Evolutionary conservation across 768 basidiomycete genomes (phyloP).

Genomic region (Lentinula guzmanii): DNA sequence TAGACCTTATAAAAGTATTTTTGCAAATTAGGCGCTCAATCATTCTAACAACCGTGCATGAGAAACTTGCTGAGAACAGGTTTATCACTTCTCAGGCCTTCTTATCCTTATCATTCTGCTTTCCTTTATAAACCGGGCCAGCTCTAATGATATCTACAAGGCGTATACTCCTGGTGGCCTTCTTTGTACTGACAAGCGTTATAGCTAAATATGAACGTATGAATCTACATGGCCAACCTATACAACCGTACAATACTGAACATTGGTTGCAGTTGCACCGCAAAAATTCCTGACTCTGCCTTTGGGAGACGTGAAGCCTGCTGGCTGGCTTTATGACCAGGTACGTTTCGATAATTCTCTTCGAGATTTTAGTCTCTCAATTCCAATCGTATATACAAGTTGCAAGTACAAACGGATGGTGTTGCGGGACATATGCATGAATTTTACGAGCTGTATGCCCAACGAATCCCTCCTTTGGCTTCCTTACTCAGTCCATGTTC

Average conservation of each 20-base stretch:
- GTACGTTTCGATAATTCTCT: conserved; percentile 12
- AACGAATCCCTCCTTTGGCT: too few species aligned
- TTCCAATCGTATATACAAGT: conserved; percentile 8
- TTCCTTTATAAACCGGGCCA: not conserved
- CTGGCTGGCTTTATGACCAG: conserved; percentile 39
- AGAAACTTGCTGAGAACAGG: not conserved
- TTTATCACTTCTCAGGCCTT: not conserved
- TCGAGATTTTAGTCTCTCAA: not conserved
- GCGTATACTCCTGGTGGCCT: not conserved
- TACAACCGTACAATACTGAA: not conserved
- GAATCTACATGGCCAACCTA: not conserved
- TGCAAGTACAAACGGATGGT: conserved; percentile 26
- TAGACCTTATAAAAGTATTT: not conserved
- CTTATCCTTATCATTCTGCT: not conserved
- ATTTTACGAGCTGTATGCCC: conserved; percentile 27
- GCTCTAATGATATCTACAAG: not conserved
- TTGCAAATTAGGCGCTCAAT: not conserved
- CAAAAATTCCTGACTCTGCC: conserved; percentile 35
- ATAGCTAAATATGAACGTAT: not conserved
- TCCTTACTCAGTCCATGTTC: not conserved
- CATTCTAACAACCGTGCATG: not conserved
- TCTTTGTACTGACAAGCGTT: not conserved
- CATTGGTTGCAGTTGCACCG: conserved; percentile 26
- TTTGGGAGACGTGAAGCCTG: conserved; percentile 29
- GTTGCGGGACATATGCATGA: conserved; percentile 29